Conservation (phyloP, 2,329 filamentous ascomycete genomes). For the Blumeria hordei region DNA sequence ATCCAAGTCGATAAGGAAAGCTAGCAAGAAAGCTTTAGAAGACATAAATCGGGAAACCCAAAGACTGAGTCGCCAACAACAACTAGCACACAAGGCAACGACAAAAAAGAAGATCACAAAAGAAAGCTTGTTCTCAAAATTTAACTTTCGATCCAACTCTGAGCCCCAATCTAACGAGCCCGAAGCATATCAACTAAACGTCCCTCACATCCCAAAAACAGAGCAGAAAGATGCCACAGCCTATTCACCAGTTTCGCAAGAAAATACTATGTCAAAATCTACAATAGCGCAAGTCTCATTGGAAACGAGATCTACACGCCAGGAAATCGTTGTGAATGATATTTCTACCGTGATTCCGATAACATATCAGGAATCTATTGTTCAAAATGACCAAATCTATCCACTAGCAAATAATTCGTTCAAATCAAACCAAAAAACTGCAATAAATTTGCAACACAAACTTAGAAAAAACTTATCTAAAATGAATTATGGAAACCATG, state of each 20-base stretch:
- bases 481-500: slow-evolving; percentile 10
- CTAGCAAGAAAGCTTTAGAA: slow-evolving; percentile 81
- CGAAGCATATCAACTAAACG: slow-evolving; percentile 6
- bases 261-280: not conserved
- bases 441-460: not conserved
- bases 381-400: not conserved
- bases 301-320: not conserved
- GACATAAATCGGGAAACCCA: slow-evolving; percentile 94
- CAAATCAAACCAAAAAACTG: not conserved
- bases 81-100: slow-evolving; percentile 69
- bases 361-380: not conserved
- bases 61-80: slow-evolving; percentile 69
- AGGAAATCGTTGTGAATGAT: not conserved
- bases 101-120: slow-evolving; percentile 83
- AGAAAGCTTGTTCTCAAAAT: slow-evolving; percentile 56
- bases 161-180: slow-evolving; percentile 1
- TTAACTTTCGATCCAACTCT: slow-evolving; percentile 39
- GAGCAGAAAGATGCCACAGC: slow-evolving; percentile 28
- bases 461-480: not conserved
- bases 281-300: not conserved
- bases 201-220: slow-evolving; percentile 17
- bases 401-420: not conserved
- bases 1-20: slow-evolving; percentile 50
- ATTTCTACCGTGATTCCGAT: not conserved
- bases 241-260: slow-evolving; percentile 17